Conservation (phyloP, 371 early-diverging fungal species). For the Mucor racemosus region DNA sequence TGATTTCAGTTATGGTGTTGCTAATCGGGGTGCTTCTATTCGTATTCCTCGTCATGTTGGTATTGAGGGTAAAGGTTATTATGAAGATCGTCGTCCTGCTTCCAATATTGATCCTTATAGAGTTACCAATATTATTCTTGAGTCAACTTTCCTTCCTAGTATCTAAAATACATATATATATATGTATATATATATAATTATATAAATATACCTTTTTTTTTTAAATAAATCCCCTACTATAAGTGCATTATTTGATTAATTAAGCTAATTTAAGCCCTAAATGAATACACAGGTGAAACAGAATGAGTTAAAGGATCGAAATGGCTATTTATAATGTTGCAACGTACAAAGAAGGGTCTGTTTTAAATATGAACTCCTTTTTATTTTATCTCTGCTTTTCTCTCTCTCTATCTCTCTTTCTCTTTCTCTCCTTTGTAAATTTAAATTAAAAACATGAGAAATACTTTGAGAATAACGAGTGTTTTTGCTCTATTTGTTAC, state of each 20-base stretch:
- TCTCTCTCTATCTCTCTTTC: not conserved
- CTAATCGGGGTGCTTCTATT: conserved; percentile 58
- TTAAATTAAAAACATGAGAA: not conserved
- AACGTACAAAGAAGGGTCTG: not conserved
- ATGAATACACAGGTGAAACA: not conserved
- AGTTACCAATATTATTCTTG: conserved; percentile 50
- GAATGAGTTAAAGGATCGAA: not conserved
- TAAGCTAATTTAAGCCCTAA: not conserved
- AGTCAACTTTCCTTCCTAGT: conserved; percentile 35
- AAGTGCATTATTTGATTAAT: too few relatives aligned
- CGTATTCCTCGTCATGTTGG: conserved; percentile 56
- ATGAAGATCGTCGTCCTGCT: conserved; percentile 59
- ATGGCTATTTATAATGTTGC: too few relatives aligned
- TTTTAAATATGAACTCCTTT: not conserved
- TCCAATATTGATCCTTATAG: conserved; percentile 60
- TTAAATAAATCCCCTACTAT: not conserved
- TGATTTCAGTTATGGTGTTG: conserved; percentile 53
- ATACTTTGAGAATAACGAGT: not conserved
- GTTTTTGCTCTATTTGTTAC: not conserved
- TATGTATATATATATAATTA: not conserved
- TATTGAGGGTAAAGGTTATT: conserved; percentile 50
- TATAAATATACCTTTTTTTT: not conserved
- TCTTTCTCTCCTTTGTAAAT: not conserved
- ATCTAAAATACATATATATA: not conserved
- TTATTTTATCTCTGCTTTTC: not conserved